Percentiles rank a stretch among this genome's conserved stretches.
These are phyloP conservation scores for Leptographium radiaticola DNA, from an alignment of 2,329 filamentous ascomycete genomes.

Conservation along the genomic window DNA sequence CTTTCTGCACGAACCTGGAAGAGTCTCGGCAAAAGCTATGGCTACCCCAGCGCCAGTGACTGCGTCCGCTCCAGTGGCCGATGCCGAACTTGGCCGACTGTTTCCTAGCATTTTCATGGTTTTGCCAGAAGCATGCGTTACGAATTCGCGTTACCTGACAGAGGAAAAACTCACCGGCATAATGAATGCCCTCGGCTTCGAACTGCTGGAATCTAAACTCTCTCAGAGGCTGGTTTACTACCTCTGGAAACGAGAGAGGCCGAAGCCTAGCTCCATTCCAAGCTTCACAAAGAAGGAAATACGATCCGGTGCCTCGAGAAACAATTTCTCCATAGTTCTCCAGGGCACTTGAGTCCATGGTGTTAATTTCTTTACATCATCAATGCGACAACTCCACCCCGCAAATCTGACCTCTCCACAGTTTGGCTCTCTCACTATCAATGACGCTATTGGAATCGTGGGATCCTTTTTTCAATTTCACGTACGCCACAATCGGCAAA, in stretches of 20 bases:
- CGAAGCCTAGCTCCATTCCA: constrained; percentile 10
- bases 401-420: too few species aligned
- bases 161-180: constrained; percentile 55
- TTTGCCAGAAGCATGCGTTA: constrained; percentile 73
- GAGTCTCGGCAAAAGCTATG: constrained; percentile 1
- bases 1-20: constrained; percentile 43
- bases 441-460: too few species aligned
- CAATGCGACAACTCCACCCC: too few species aligned
- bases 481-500: too few species aligned
- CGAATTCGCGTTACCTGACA: constrained; percentile 83
- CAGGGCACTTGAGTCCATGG: constrained; percentile 14
- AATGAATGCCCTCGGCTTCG: constrained; percentile 67
- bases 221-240: constrained; percentile 81
- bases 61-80: neutral
- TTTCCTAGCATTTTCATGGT: constrained; percentile 78
- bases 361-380: too few species aligned
- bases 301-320: constrained; percentile 60
- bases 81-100: constrained; percentile 14
- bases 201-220: constrained; percentile 50
- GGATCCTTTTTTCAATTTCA: too few species aligned
- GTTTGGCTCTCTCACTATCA: too few species aligned
- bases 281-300: constrained; percentile 62
- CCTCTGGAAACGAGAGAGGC: constrained; percentile 51
- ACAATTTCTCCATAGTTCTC: constrained; percentile 82
- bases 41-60: neutral